A percentile compares a stretch with the other conserved stretches of the same genome.
These are phyloP conservation scores for Apiospora koreana DNA, from an alignment of 2,329 filamentous ascomycete species.

Conservation along the genomic window DNA sequence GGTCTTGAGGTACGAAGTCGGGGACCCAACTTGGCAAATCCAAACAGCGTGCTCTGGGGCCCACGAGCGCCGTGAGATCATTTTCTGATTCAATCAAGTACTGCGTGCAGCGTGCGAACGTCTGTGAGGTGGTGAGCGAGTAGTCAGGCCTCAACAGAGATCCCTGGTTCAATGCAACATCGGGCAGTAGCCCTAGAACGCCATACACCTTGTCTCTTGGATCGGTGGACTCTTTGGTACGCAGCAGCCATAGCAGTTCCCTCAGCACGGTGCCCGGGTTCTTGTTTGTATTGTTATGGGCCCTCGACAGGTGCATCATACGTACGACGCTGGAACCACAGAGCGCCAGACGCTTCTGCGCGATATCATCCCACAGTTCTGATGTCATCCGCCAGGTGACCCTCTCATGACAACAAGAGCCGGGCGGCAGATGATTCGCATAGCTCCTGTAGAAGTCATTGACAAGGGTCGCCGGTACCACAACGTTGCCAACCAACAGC, in stretches of 20 bases:
- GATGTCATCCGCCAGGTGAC: conserved; percentile 4
- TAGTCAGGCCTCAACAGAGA: conserved; percentile 2
- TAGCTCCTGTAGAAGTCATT: background rate
- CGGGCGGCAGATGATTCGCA: background rate
- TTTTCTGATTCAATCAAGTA: background rate
- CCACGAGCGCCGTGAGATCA: conserved; percentile 9
- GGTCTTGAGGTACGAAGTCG: conserved; percentile 3
- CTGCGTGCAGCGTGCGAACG: conserved; percentile 7
- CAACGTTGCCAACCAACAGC: conserved; percentile 12
- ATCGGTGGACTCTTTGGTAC: conserved; percentile 12
- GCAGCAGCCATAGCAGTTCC: conserved; percentile 1
- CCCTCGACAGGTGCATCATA: background rate
- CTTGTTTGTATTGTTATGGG: background rate
- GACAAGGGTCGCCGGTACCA: background rate
- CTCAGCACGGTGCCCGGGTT: background rate
- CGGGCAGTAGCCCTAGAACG: conserved; percentile 14
- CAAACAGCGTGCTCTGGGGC: background rate
- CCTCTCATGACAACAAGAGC: conserved; percentile 11
- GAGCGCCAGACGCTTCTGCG: background rate
- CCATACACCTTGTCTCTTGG: conserved; percentile 15
- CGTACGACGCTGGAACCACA: background rate
- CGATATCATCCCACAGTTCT: background rate
- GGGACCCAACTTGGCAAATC: conserved; percentile 15
- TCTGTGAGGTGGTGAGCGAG: background rate
- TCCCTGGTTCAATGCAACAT: background rate